Evolutionary conservation across 1,139 yeast genomes (phyloP), one percentile per base, ranked within the genome.

Genomic region (Lodderomyces jiufengensis): DNA sequence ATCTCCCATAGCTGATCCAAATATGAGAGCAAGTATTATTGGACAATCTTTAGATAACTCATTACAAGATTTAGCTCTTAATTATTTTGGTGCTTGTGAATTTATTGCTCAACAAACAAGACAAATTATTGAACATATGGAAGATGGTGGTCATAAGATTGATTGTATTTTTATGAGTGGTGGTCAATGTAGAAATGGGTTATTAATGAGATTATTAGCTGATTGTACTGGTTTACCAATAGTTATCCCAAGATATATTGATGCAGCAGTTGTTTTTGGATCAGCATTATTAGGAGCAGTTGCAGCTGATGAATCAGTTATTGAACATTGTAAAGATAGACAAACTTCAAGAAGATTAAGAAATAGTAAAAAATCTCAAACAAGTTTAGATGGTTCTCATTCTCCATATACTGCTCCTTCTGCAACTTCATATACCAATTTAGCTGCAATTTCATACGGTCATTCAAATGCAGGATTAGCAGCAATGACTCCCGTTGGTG

Each of bases 31-130:
- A n/a, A 77, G 88, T 10, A 82, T 92, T 40, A 83, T 88, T 45
- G 98, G 98, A 4, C 87, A 85, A 54, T 78, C 92, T 5, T 86
- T 92, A 95, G 97, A 92, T 56, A 66, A 78, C 5, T 81, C 95
- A 0, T 67, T 90, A 27, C 85, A 87, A 49, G 88, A 85, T 42
- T 68, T 92, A 50, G 97, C 97, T 1, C 61, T 87, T 42, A 82
- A 80, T 48, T 92, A 92, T 57, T 73, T 90, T 38, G 97, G 86
- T 14, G 96, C 97, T 8, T 87, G 96, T 61, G 98, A 92, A 62
- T 92, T 92, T 54, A 90, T 92, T 59, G 97, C 96, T 38, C 96
- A 88, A 58, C 98, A 92, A 64, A 90, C 97, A 1, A 78, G 97
- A 53, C 98, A 92, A 54, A 92, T 92, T 54, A 80, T 92, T 24